Evolutionary conservation across 345 rosid species (phyloP).

Genomic region (Eucalyptus fibrosa): DNA sequence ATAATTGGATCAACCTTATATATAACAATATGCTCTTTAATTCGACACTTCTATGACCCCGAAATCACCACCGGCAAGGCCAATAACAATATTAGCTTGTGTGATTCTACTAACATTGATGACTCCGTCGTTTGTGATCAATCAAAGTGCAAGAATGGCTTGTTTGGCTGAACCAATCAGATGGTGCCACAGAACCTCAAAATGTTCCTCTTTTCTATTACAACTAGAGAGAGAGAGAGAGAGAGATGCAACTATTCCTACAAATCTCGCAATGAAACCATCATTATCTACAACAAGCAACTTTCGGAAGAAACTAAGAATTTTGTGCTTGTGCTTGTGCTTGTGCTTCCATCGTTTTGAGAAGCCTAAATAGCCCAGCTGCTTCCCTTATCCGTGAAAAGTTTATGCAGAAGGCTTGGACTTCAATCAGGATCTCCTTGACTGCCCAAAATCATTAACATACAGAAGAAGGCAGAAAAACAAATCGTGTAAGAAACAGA

Average conservation of each 20-base stretch:
- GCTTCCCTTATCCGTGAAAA: conserved; percentile 90
- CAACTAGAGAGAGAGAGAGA: not conserved
- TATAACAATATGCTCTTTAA: not conserved
- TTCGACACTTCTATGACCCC: not conserved
- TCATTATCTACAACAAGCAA: not conserved
- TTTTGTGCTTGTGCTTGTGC: too few relatives aligned
- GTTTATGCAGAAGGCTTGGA: conserved; percentile 95
- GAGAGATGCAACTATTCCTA: not conserved
- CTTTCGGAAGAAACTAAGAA: not conserved
- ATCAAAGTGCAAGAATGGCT: not conserved
- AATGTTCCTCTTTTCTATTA: not conserved
- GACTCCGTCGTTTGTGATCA: not conserved
- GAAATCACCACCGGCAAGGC: not conserved
- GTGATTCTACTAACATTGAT: not conserved
- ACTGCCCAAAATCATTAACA: conserved; percentile 29
- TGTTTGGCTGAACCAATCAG: not conserved
- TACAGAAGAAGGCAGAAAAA: not conserved
- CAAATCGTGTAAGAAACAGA: not conserved
- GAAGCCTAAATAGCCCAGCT: conserved; percentile 64
- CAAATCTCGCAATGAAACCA: not conserved
- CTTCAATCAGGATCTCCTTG: conserved; percentile 91
- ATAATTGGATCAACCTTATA: too few relatives aligned
- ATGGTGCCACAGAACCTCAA: not conserved
- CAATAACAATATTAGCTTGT: not conserved
- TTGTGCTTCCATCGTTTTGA: not conserved